Evolutionary conservation across 371 early-diverging fungal genomes (phyloP).

Genomic region (Mortierella sp.): DNA sequence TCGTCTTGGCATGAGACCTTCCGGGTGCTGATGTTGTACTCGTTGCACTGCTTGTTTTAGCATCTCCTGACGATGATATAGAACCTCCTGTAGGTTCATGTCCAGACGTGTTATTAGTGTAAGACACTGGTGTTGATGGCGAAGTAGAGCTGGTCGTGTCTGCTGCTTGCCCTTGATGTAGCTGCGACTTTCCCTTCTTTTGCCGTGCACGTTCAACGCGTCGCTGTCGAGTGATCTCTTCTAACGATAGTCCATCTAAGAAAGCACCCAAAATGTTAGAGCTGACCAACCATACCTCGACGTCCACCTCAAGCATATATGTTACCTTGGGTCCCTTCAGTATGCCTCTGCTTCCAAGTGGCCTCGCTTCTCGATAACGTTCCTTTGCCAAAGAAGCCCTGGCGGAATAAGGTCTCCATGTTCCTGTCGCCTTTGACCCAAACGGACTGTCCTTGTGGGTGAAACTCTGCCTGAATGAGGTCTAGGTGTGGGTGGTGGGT

Average conservation of each 20-base stretch:
- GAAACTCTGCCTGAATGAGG: conserved; percentile 33
- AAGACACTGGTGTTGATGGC: neutral
- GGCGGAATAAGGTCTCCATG: conserved; percentile 60
- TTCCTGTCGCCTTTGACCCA: conserved; percentile 57
- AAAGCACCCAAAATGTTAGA: neutral
- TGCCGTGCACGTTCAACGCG: conserved; percentile 57
- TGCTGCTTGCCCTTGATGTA: neutral
- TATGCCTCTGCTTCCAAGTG: conserved; percentile 70
- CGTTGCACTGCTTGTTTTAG: neutral
- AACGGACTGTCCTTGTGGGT: conserved; percentile 39
- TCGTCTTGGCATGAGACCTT: too few relatives aligned
- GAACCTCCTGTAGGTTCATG: neutral
- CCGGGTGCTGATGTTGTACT: neutral
- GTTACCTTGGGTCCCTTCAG: conserved; percentile 17
- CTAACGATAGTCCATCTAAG: conserved; percentile 39
- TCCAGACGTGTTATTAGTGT: neutral
- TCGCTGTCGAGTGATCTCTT: conserved; percentile 61
- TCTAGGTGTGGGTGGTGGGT: neutral
- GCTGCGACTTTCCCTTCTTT: conserved; percentile 28
- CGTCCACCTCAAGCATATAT: too few relatives aligned
- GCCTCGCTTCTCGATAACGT: conserved; percentile 83
- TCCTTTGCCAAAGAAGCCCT: conserved; percentile 90
- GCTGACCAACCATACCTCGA: too few relatives aligned
- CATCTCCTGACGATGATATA: neutral
- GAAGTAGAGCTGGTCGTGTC: neutral